Base-by-base conservation (phyloP, 2,329 filamentous ascomycete species). In the Epichloe brachyelytri region DNA sequence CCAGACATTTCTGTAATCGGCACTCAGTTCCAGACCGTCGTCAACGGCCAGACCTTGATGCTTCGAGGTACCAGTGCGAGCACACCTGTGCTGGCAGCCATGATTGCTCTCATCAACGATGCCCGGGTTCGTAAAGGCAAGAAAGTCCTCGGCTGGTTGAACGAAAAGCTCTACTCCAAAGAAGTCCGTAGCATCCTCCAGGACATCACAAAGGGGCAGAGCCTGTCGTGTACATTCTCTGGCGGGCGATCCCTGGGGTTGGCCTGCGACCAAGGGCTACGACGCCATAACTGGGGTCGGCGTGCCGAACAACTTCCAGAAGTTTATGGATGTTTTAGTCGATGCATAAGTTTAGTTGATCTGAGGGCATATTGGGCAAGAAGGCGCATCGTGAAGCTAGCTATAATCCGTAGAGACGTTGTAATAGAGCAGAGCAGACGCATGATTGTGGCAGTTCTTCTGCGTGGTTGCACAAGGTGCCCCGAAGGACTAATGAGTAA, bases 1-100 rank as follows among this genome's bases (percentile, higher is more conserved):
- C 77, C 77, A 0, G 76, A 79, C 56, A 65, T 79, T 22, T 68
- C 73, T 4, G 74, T 71, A 3, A 71, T 86, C 20, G 75, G 81
- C 1, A 77, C 77, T 7, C 76, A 79, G 54, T 84, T 82, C 51
- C 55, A 63, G 6, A 67, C 70, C 37, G 52, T 67, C 3, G 55
- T 64, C 15, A 59, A 60, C 5, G 68, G 66, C 7, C 47, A 50
- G 14, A 52, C 60, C 5, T 39, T 49, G 0, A 53, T 55, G 2
- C 60, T 72, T 2, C 57, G 64, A 45, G 74, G 74, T 11, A 77
- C 74, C 12, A 75, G 72, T 50, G 77, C 76, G 1, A 74, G 74
- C 38, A 71, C 77, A 4, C 78, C 78, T 0, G 70, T 79, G 0
- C 63, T 81, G 19, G 77, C 76, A 4, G 65, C 74, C 22, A 71